Base-by-base conservation (phyloP, 2,329 filamentous ascomycete species). In the Fusarium bactridioides region DNA sequence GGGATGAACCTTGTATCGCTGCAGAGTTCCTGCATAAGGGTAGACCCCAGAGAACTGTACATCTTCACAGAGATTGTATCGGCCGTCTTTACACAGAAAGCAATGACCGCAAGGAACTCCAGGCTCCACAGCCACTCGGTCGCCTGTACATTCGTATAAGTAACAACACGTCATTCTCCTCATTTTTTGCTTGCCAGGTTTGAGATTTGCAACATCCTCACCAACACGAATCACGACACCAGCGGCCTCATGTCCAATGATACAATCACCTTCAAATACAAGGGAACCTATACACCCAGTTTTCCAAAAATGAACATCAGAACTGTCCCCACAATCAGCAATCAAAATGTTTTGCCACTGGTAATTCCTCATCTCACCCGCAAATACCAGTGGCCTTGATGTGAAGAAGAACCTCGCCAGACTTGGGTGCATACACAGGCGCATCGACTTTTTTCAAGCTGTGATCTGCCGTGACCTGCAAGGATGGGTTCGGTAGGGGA, bases 291-390 rank as follows among this genome's bases (percentile, higher is more conserved):
- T 92, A 18, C 86, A 82, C 29, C 91, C 91, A 1, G 84, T 82
- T 74, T 90, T 89, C 90, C 90, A 92, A 73, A 92, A 90, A 77
- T 93, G 90, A 70, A 92, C 86, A 74, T 92, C 90, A 2, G 90
- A 92, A 44, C 87, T 89, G 35, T 21, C 16, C 27, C 15, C 16
- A 23, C 41, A 9, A 45, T 70, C 40, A 72, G 64, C 38, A 18
- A 54, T 35, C 25, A 45, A 43, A 47, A 18, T 18, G 16, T 27
- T 18, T 27, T 44, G 25, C 19, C 9, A 11, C 16, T 25, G 8
- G 23, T 13, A 19, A 11, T 7, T 38, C 15, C 25, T 65, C 80
- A 33, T 50, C 74, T 50, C 79, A 89, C 84, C 90, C 90, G 80
- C 90, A 92, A 41, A 92, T 88, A 47, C 90, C 90, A 7, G 89